Conservation (phyloP, 768 basidiomycete species). For the Collybiopsis confluens region DNA sequence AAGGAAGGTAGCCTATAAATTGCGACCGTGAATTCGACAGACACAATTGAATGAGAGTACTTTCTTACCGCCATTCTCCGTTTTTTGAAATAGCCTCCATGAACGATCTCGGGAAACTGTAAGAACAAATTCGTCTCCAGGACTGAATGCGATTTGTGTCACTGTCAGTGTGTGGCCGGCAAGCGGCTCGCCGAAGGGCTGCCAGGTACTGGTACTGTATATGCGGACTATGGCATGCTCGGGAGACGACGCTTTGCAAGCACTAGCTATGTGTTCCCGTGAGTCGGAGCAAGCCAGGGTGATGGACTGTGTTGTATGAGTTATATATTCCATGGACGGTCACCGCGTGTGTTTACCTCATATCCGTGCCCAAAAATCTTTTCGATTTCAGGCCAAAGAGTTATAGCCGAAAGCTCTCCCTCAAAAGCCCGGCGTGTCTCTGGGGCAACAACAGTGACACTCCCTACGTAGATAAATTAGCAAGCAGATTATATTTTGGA, state of each 20-base stretch:
- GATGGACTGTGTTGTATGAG: conserved; percentile 53
- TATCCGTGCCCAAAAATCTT: conserved; percentile 98
- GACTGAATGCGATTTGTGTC: conserved; percentile 87
- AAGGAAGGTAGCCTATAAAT: conserved; percentile 51
- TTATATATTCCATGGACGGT: neutral
- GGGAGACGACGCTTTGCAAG: conserved; percentile 82
- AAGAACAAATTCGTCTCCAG: conserved; percentile 72
- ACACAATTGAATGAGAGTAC: neutral
- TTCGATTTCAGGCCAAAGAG: conserved; percentile 95
- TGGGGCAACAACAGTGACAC: conserved; percentile 7
- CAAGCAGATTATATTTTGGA: neutral
- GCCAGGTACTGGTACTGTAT: conserved; percentile 69
- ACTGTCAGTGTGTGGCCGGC: conserved; percentile 86
- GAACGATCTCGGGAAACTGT: conserved; percentile 90
- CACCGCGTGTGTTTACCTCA: conserved; percentile 52
- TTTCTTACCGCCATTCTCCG: conserved; percentile 36
- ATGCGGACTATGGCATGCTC: conserved; percentile 90
- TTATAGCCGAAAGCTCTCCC: conserved; percentile 80
- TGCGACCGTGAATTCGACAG: neutral
- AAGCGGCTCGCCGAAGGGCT: conserved; percentile 66
- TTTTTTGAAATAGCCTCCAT: conserved; percentile 74
- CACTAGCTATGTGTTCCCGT: conserved; percentile 72
- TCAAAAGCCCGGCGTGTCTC: conserved; percentile 66
- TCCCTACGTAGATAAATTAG: conserved; percentile 1
- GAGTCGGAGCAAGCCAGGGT: conserved; percentile 72